Percentiles rank a stretch among this genome's conserved stretches.
Conservation (phyloP, 2,329 filamentous ascomycete species). For the Scedosporium boydii region DNA sequence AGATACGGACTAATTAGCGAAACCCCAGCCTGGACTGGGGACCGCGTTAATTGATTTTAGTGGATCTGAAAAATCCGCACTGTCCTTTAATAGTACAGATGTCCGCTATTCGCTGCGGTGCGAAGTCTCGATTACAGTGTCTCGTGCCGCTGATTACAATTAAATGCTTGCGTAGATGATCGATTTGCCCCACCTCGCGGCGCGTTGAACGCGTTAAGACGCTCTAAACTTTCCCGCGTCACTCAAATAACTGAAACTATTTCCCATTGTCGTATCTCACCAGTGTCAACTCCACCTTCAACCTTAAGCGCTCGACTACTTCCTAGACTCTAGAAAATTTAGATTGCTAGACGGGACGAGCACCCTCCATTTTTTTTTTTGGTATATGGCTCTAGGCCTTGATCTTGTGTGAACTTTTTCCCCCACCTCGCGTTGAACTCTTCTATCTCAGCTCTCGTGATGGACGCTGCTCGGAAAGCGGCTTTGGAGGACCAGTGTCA, state of each 20-base stretch:
- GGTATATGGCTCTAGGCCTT: background rate
- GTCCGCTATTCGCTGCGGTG: background rate
- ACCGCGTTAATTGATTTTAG: background rate
- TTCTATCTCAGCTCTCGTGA: constrained; percentile 14
- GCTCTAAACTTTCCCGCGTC: background rate
- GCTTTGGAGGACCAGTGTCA: constrained; percentile 40
- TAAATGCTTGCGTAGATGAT: too few relatives aligned
- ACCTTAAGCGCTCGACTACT: too few relatives aligned
- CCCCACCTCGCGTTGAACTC: background rate
- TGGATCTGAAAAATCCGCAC: background rate
- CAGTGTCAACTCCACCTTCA: too few relatives aligned
- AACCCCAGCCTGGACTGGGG: background rate
- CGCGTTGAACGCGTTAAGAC: constrained; percentile 5
- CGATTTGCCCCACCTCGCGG: background rate
- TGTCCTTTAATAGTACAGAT: background rate
- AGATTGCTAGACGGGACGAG: too few relatives aligned
- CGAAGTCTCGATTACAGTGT: background rate
- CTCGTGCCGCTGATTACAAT: background rate
- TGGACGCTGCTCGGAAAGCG: constrained; percentile 36
- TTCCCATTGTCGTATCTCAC: background rate
- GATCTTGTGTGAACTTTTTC: background rate
- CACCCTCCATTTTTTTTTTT: too few relatives aligned
- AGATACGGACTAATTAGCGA: too few relatives aligned
- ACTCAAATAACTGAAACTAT: background rate
- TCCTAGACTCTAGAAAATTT: too few relatives aligned